Conservation (phyloP, 331 rosid species). For the Pyrus hybrid region DNA sequence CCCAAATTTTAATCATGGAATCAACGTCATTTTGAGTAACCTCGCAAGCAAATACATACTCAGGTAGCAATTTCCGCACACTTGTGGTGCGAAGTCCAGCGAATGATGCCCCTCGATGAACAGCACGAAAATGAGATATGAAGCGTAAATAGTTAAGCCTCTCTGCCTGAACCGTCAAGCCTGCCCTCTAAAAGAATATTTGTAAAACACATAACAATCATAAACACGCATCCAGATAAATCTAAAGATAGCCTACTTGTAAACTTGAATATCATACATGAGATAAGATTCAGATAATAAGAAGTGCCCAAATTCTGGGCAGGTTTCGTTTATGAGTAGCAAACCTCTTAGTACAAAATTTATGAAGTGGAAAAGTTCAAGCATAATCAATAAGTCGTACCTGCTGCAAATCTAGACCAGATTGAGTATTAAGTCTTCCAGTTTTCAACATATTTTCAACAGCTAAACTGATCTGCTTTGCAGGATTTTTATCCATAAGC, state of each 20-base stretch:
- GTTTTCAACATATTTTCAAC: conserved; percentile 77
- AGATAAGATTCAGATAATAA: too few species aligned
- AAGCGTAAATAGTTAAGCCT: conserved; percentile 85
- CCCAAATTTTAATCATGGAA: not conserved
- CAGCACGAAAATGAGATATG: conserved; percentile 88
- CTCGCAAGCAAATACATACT: conserved; percentile 41
- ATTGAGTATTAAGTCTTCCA: conserved; percentile 56
- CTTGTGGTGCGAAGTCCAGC: conserved; percentile 96
- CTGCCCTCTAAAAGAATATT: conserved; percentile 60
- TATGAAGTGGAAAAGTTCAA: not conserved
- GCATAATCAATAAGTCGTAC: conserved; percentile 34
- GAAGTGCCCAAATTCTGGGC: not conserved
- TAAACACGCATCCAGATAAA: not conserved
- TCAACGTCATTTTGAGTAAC: not conserved
- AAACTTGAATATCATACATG: not conserved
- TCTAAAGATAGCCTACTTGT: not conserved
- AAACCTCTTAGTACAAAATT: not conserved
- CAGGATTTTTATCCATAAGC: conserved; percentile 53
- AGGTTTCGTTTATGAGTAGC: not conserved
- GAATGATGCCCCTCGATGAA: conserved; percentile 96
- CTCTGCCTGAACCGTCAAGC: conserved; percentile 85
- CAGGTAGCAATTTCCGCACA: conserved; percentile 92
- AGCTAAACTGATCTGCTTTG: conserved; percentile 37
- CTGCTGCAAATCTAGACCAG: conserved; percentile 91
- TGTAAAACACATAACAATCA: conserved; percentile 6